phyloP scores from a whole-genome alignment of 2,329 filamentous ascomycete genomes.

The Fusarium nematophilum region DNA sequence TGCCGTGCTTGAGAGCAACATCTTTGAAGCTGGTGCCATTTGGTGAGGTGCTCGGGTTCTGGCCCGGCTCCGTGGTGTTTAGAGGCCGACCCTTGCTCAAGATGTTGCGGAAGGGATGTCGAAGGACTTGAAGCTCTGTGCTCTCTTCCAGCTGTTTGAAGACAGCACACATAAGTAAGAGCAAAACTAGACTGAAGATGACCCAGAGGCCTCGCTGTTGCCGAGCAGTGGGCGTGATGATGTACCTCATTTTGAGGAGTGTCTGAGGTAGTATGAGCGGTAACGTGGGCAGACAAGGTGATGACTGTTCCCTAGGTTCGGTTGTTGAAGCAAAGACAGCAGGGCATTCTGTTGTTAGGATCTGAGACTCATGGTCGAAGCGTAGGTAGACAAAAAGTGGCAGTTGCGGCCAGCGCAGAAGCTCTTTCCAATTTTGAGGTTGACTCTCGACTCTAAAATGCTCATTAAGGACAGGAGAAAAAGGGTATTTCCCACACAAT shows the following conservation, averaged over 20 bases:
- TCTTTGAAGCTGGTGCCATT: slow-evolving; percentile 22
- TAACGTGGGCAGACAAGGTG: no score
- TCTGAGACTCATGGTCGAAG: no score
- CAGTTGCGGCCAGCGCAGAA: slow-evolving; percentile 7
- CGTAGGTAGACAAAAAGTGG: background rate
- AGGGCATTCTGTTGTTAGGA: no score
- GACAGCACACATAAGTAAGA: background rate
- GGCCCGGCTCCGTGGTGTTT: background rate
- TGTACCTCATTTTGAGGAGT: background rate
- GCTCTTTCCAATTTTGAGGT: slow-evolving; percentile 1
- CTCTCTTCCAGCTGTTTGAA: background rate
- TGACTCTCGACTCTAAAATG: slow-evolving; percentile 5
- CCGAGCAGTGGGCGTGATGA: background rate
- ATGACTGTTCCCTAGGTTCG: no score
- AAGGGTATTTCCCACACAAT: slow-evolving; percentile 24
- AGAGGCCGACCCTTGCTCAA: background rate
- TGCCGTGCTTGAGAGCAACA: slow-evolving; percentile 50
- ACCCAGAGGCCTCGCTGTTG: background rate
- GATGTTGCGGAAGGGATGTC: background rate
- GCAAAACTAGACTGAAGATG: background rate
- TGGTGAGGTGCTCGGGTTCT: background rate
- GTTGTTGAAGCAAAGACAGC: no score
- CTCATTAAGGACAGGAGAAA: slow-evolving; percentile 6
- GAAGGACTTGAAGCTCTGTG: background rate
- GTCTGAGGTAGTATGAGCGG: background rate